phyloP scores from a whole-genome alignment of 768 basidiomycete genomes.

The Tulasnella calospora region DNA sequence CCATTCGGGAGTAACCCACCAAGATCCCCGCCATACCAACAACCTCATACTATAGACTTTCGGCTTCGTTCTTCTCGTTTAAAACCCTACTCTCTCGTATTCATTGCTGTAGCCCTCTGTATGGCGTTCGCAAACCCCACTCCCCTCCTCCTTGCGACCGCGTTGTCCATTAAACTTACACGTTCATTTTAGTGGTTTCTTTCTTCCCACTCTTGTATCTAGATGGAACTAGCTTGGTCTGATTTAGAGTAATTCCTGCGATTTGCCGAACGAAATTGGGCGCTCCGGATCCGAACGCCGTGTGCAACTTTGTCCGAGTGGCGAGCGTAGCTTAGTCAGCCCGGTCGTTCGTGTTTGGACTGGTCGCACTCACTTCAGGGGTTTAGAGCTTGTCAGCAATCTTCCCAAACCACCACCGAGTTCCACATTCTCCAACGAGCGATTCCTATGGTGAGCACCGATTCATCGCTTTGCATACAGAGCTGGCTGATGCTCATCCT shows the following conservation, averaged over 20 bases:
- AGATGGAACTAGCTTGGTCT: not conserved
- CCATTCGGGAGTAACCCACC: conserved; percentile 3
- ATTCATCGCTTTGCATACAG: not conserved
- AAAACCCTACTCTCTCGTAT: not conserved
- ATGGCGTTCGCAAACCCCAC: not conserved
- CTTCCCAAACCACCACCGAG: not conserved
- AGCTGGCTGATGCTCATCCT: not conserved
- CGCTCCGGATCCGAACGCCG: not conserved
- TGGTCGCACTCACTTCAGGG: not conserved
- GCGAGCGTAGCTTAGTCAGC: not conserved
- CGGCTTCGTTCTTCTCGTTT: not conserved
- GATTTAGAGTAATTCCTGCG: conserved; percentile 5
- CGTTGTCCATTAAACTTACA: not conserved
- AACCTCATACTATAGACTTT: not conserved
- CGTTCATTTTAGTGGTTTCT: conserved; percentile 3
- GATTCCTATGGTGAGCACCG: not conserved
- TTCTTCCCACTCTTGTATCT: not conserved
- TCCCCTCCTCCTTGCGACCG: not conserved
- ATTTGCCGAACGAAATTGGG: conserved; percentile 16
- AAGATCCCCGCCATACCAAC: not conserved
- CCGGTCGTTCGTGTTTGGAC: not conserved
- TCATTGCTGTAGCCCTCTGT: conserved; percentile 9
- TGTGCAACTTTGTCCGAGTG: not conserved
- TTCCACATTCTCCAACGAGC: not conserved
- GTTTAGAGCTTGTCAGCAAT: conserved; percentile 5